Evolutionary conservation across 2,329 filamentous ascomycete genomes (phyloP).

Genomic region (Colletotrichum sidae): DNA sequence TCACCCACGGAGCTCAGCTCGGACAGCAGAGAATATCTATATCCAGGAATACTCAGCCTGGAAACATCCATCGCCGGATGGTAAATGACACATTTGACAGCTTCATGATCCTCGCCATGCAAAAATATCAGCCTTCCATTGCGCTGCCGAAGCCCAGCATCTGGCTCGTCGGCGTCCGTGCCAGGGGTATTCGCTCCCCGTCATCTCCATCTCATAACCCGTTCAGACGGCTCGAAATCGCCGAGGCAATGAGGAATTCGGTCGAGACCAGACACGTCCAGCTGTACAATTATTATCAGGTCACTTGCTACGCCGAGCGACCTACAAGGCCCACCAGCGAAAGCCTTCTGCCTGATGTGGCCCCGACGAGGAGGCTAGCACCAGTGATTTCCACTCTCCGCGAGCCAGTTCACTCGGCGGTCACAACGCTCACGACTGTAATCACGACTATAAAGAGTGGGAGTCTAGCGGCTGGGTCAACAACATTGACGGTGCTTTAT

Average conservation of each 20-base stretch:
- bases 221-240: constrained; percentile 2
- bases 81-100: too few species aligned
- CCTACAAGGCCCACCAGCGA: background rate
- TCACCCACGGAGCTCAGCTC: too few species aligned
- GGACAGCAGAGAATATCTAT: too few species aligned
- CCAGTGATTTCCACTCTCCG: too few species aligned
- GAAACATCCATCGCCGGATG: too few species aligned
- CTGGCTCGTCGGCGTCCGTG: too few species aligned
- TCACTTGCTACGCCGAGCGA: constrained; percentile 20
- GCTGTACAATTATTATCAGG: constrained; percentile 22
- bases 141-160: too few species aligned
- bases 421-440: too few species aligned
- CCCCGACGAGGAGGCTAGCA: background rate
- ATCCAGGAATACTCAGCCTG: too few species aligned
- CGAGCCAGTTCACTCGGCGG: too few species aligned
- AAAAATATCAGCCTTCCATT: background rate
- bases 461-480: background rate
- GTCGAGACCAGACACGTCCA: background rate
- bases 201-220: constrained; percentile 19
- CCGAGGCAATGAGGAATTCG: background rate
- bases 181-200: background rate
- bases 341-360: too few species aligned
- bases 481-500: background rate
- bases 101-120: background rate
- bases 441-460: background rate